Base-by-base conservation (phyloP, 192 early-diverging fungal genomes). In the Neocallimastix lanati region DNA sequence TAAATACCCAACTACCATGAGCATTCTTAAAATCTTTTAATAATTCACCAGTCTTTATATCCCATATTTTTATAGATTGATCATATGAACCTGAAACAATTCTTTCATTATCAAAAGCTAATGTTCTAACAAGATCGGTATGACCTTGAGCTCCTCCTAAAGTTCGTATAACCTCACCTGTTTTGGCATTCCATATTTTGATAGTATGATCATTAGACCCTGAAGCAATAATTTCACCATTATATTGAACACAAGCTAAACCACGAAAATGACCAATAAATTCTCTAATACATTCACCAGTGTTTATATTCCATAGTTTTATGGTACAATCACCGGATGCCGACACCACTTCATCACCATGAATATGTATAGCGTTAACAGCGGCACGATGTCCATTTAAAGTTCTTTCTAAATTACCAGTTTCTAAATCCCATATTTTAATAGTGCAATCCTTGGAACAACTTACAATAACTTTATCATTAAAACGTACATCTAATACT, bases 401-500 rank as follows among this genome's bases (percentile, higher is more conserved):
- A 1, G 88, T 93, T 25, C 88, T 86, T 76, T 93, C 76, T 16
- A 91, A 86, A 77, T 83, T 83, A 29, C 93, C 91, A n/a, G 87
- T 87, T 37, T 87, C 81, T 40, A 91, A 83, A 13, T 88, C 83
- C 96, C 96, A 98, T 27, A 97, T 89, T 80, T 92, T 92, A 76
- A 99, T 92, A 0, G 94, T 93, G 38, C 91, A 92, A 84, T 99
- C 97, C 85, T 97, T 96, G 77, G 95, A 96, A 83, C 95, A 96
- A 13, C 91, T 93, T 21, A 96, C 92, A 16, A 96, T 88, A 38
- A 87, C 81, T 29, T 87, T 79, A 50, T 87, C 82, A 82, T 94
- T 87, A 83, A 98, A 67, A 7, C 50, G 50, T 11, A 96, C 29
- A 94, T 91, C 13, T 78, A 88, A 80, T 29, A 88, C 88, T 15